phyloP scores from a whole-genome alignment of 208 protist genomes.

The Leishmania martiniquensis region DNA sequence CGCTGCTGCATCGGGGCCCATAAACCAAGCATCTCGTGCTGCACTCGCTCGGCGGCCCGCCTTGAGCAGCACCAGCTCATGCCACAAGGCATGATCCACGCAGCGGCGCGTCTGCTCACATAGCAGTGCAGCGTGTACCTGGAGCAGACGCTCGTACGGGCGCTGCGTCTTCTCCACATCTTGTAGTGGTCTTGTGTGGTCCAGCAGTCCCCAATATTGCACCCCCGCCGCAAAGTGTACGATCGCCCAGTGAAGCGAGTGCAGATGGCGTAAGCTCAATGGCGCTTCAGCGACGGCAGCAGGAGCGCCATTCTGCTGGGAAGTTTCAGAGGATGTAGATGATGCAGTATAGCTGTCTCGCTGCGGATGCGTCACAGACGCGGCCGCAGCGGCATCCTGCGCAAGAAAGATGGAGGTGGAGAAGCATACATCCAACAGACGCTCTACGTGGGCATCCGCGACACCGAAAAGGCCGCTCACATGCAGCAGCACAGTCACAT shows the following conservation, averaged over 20 bases:
- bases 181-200: conserved; percentile 47
- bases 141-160: conserved; percentile 43
- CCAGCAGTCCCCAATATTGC: conserved; percentile 57
- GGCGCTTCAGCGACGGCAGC: neutral
- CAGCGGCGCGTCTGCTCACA: conserved; percentile 14
- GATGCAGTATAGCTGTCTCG: neutral
- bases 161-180: conserved; percentile 23
- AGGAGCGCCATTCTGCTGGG: neutral
- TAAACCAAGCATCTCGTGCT: conserved; percentile 23
- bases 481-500: conserved; percentile 65
- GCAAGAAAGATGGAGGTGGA: conserved; percentile 75
- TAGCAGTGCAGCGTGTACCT: conserved; percentile 46
- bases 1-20: conserved; percentile 1
- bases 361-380: neutral
- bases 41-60: conserved; percentile 11
- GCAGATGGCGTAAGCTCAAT: conserved; percentile 9
- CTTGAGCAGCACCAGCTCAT: conserved; percentile 28
- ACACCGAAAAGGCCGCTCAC: conserved; percentile 62
- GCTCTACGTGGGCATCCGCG: conserved; percentile 69
- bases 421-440: conserved; percentile 52
- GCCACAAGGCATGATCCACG: conserved; percentile 22
- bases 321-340: neutral
- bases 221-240: conserved; percentile 70
- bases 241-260: conserved; percentile 64
- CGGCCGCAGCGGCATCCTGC: conserved; percentile 25